These are phyloP conservation scores for Zoysia matrella DNA, from an alignment of 202 grass and related monocot genomes.

Conservation along the genomic window DNA sequence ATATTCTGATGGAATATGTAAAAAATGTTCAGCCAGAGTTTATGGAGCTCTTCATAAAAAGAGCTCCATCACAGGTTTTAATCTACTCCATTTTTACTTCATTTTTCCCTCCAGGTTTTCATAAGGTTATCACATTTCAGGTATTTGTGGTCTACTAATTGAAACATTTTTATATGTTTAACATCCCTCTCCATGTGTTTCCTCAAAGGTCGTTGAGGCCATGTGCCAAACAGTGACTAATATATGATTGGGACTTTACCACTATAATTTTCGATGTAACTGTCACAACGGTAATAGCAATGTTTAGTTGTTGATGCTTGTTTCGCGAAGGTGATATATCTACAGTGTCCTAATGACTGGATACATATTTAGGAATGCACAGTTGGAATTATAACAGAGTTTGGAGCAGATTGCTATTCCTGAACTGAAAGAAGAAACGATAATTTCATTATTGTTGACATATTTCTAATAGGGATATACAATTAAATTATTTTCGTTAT, in stretches of 20 bases:
- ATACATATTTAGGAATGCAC: constrained; percentile 98
- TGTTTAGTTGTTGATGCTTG: neutral
- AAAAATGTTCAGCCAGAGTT: constrained; percentile 91
- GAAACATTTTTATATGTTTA: constrained; percentile 12
- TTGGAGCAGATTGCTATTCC: constrained; percentile 89
- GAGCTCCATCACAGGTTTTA: constrained; percentile 80
- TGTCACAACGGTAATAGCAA: constrained; percentile 75
- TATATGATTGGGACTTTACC: constrained; percentile 92
- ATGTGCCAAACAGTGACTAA: constrained; percentile 98
- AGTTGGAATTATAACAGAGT: constrained; percentile 89
- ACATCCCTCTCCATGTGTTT: constrained; percentile 11
- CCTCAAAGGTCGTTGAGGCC: constrained; percentile 81
- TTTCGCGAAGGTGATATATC: constrained; percentile 44
- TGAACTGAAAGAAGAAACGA: constrained; percentile 68
- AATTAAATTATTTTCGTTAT: neutral
- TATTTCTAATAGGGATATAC: constrained; percentile 13
- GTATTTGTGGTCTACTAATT: neutral
- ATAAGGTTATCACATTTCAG: constrained; percentile 7
- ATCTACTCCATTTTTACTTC: constrained; percentile 15
- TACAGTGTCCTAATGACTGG: constrained; percentile 96
- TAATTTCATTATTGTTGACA: constrained; percentile 27
- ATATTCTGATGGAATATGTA: constrained; percentile 86
- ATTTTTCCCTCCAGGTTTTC: neutral
- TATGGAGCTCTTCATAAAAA: constrained; percentile 92
- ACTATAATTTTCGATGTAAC: constrained; percentile 92